Evolutionary conservation across 140 eudicot species (phyloP).

Genomic region (Anethum foeniculum): DNA sequence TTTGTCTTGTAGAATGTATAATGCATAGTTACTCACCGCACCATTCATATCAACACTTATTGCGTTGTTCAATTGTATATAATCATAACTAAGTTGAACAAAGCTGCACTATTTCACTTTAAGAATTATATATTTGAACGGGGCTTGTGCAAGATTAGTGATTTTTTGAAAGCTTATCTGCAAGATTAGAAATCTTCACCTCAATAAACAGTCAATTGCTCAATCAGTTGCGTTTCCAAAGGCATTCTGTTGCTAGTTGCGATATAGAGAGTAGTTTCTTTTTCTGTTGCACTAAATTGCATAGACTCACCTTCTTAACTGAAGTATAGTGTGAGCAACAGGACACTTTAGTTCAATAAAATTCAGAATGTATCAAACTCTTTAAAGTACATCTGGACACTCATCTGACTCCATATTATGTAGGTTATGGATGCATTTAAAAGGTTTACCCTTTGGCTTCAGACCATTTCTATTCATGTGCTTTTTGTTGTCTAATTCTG

Average conservation of each 20-base stretch:
- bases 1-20: neutral
- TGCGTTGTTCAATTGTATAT: neutral
- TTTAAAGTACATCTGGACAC: neutral
- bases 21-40: neutral
- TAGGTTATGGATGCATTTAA: neutral
- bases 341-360: neutral
- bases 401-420: neutral
- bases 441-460: neutral
- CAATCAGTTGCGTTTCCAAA: neutral
- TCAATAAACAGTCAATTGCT: neutral
- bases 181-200: neutral
- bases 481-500: neutral
- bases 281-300: neutral
- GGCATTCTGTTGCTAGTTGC: neutral
- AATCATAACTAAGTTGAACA: neutral
- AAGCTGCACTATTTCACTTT: neutral
- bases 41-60: neutral
- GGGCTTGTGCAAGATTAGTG: neutral
- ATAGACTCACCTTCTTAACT: neutral
- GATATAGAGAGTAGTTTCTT: neutral
- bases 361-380: neutral
- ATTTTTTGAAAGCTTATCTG: neutral
- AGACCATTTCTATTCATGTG: neutral
- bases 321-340: neutral
- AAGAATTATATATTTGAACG: neutral